Evolutionary conservation across 2,329 filamentous ascomycete species (phyloP).

Genomic region (Microdochium trichocladiopsis): DNA sequence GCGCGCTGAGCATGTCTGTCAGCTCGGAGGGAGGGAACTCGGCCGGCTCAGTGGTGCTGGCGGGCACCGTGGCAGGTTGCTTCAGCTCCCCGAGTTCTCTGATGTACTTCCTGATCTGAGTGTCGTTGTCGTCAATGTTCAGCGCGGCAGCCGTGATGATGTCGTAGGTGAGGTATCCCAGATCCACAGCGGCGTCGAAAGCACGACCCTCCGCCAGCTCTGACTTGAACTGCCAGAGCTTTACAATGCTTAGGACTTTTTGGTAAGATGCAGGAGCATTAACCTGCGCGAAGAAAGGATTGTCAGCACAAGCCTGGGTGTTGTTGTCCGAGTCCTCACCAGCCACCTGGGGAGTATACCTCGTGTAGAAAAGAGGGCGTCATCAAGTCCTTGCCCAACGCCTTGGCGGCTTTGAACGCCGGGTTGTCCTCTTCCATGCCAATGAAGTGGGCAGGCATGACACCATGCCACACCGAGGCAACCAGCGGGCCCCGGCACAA

Average conservation of each 20-base stretch:
- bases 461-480: neutral
- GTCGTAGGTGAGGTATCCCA: constrained; percentile 2
- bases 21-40: neutral
- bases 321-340: too few relatives aligned
- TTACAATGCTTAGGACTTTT: neutral
- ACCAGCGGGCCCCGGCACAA: constrained; percentile 1
- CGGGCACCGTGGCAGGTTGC: neutral
- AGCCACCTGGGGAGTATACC: neutral
- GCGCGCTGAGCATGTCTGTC: neutral
- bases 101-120: neutral
- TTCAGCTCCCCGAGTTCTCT: constrained; percentile 2
- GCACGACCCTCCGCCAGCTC: neutral
- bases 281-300: neutral
- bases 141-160: constrained; percentile 3
- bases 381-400: constrained; percentile 4
- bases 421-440: constrained; percentile 1
- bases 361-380: constrained; percentile 1
- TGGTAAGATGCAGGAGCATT: constrained; percentile 2
- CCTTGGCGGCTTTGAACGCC: neutral
- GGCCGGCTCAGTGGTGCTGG: neutral
- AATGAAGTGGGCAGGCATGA: constrained; percentile 3
- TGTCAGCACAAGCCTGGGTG: too few relatives aligned
- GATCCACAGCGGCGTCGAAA: constrained; percentile 1
- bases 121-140: constrained; percentile 1
- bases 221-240: constrained; percentile 4